Evolutionary conservation across 1,139 yeast species (phyloP), one percentile per base, ranked within the genome.

Genomic region (Saccharomyces hybrid): DNA sequence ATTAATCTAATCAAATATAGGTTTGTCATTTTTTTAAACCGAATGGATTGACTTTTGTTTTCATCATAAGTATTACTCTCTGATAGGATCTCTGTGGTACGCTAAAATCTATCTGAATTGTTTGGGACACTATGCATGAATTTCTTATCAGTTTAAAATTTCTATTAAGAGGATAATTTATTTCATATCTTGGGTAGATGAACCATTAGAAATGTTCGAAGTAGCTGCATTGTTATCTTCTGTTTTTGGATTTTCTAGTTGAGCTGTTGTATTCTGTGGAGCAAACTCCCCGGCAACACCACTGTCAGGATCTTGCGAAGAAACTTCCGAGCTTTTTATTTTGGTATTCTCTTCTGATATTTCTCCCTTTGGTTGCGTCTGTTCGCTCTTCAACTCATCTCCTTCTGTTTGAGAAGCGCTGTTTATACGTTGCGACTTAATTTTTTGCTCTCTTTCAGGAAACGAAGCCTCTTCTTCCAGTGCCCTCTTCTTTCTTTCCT

Each of bases 401-500:
- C n/a, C 44, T 11, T 38, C 26, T n/a, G 25, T 19, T 38, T 16
- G 23, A 9, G 25, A 38, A 38, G 3, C 4, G n/a, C 11, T 9
- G 9, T 19, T 26, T 19, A 19, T 9, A 38, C 23, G 25, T 16
- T 19, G 25, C 13, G 19, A 19, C 44, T 38, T 38, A 3, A 9
- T 19, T 9, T 38, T 19, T 19, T 16, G 19, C 13, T 19, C 44
- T 11, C 13, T 9, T 6, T 11, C 16, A 11, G 3, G 25, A 23
- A 23, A 4, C n/a, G 19, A 16, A 5, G 44, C 5, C n/a, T 19
- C 57, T 31, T 57, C 62, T 14, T 57, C 60, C 14, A 49, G 46
- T 48, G 55, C 53, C 48, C 62, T 58, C 51, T 60, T 63, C 28
- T 54, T 47, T 4, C 38, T 42, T 42, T 54, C 51, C n/a, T 57